phyloP scores from a whole-genome alignment of 768 basidiomycete genomes.

The Fomitopsis serialis region DNA sequence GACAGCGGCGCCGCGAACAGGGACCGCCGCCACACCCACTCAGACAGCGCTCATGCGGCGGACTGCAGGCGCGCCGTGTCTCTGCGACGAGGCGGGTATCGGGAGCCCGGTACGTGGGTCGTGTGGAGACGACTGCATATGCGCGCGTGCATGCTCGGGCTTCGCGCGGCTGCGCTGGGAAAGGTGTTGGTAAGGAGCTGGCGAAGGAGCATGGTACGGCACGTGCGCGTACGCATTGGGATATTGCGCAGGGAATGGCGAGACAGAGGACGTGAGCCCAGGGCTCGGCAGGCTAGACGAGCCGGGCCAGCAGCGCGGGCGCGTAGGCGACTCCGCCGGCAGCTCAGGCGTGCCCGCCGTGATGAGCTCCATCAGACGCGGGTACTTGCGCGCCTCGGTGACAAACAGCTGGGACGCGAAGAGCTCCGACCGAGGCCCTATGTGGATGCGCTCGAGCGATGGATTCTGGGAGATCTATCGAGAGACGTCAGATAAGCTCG shows the following conservation, averaged over 20 bases:
- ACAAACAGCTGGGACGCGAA: conserved; percentile 51
- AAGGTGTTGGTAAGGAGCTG: not conserved
- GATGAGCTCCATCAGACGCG: conserved; percentile 48
- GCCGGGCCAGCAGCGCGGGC: not conserved
- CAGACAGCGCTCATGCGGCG: conserved; percentile 1
- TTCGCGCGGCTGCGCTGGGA: not conserved
- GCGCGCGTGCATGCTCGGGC: not conserved
- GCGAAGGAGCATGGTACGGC: not conserved
- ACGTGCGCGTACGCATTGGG: not conserved
- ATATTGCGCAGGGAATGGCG: not conserved
- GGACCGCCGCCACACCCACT: not conserved
- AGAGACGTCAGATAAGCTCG: not conserved
- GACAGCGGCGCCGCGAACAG: not conserved
- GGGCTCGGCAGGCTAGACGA: not conserved
- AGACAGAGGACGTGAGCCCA: not conserved
- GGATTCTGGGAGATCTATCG: conserved; percentile 35
- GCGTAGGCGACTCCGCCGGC: not conserved
- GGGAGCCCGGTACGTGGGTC: not conserved
- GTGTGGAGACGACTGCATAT: not conserved
- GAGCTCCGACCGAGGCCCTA: conserved; percentile 28
- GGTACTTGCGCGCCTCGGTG: conserved; percentile 47
- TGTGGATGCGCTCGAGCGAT: conserved; percentile 38
- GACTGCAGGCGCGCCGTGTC: not conserved
- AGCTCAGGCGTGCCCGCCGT: conserved; percentile 41
- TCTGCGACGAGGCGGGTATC: not conserved